Percentiles rank a stretch among this genome's conserved stretches.
These are phyloP conservation scores for Kwoniella botswanensis DNA, from an alignment of 768 basidiomycete genomes.

Conservation along the genomic window DNA sequence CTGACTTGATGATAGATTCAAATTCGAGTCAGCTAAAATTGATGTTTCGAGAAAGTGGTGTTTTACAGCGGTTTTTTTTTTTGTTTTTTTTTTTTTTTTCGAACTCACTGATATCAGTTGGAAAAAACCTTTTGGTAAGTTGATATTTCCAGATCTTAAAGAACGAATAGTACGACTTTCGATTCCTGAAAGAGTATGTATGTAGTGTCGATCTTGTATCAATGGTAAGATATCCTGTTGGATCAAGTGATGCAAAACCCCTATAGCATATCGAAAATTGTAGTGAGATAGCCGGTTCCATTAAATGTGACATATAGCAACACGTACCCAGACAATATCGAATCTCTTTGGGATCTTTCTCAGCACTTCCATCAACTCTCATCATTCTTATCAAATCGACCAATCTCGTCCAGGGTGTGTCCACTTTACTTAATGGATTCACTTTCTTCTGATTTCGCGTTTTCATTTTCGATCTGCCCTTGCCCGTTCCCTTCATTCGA, in stretches of 20 bases:
- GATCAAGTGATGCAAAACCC: background rate
- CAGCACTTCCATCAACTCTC: background rate
- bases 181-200: conserved; percentile 1
- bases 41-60: background rate
- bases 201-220: conserved; percentile 7
- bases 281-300: too few species aligned
- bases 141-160: background rate
- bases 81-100: background rate
- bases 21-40: background rate
- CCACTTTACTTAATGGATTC: too few species aligned
- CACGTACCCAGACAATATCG: conserved; percentile 2
- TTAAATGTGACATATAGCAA: background rate
- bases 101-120: background rate
- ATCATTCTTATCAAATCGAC: background rate
- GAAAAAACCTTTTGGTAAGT: background rate
- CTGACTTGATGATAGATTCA: conserved; percentile 1
- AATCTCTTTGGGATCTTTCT: background rate
- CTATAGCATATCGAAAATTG: background rate
- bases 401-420: conserved; percentile 8
- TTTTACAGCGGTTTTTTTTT: too few species aligned
- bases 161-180: conserved; percentile 11
- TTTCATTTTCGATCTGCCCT: background rate
- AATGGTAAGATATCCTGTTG: background rate
- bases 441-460: background rate
- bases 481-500: background rate